phyloP scores from a whole-genome alignment of 495 filamentous ascomycete genomes.

The Tuber borchii region DNA sequence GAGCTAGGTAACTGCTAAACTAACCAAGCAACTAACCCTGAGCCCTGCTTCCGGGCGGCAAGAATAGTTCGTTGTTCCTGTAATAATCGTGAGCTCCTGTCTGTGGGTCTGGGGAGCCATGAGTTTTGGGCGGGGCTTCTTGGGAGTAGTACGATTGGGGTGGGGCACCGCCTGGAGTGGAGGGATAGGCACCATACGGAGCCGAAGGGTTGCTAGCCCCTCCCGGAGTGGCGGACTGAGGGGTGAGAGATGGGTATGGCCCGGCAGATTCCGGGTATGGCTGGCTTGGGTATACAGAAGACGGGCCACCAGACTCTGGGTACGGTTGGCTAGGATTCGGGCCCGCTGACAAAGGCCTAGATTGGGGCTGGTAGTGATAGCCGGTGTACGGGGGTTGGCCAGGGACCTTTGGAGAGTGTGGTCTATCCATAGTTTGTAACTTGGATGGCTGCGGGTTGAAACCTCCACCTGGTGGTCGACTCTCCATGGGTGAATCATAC shows the following conservation, averaged over 20 bases:
- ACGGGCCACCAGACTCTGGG: conserved; percentile 4
- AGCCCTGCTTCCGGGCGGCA: conserved; percentile 38
- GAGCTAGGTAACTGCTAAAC: background rate
- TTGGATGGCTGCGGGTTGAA: conserved; percentile 27
- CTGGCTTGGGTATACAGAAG: conserved; percentile 13
- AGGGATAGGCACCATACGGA: conserved; percentile 26
- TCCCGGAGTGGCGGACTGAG: conserved; percentile 19
- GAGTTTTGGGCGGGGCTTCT: conserved; percentile 27
- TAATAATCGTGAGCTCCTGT: conserved; percentile 38
- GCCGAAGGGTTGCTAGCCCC: conserved; percentile 11
- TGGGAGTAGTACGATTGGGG: conserved; percentile 31
- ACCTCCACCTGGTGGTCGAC: conserved; percentile 43
- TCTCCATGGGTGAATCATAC: conserved; percentile 71
- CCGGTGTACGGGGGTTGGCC: conserved; percentile 21
- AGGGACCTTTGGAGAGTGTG: conserved; percentile 17
- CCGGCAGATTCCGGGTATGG: conserved; percentile 8
- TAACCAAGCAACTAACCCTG: conserved; percentile 21
- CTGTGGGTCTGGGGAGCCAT: conserved; percentile 9
- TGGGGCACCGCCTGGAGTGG: conserved; percentile 21
- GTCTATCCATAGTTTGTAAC: conserved; percentile 14
- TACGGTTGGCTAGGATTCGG: conserved; percentile 7
- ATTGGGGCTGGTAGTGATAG: conserved; percentile 30
- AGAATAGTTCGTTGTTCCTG: conserved; percentile 32
- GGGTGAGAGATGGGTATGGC: conserved; percentile 21
- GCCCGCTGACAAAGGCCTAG: conserved; percentile 18